A percentile compares a stretch with the other conserved stretches of the same genome.
These are phyloP conservation scores for Otatea glauca DNA, from an alignment of 176 grass and related monocot species.

Conservation along the genomic window DNA sequence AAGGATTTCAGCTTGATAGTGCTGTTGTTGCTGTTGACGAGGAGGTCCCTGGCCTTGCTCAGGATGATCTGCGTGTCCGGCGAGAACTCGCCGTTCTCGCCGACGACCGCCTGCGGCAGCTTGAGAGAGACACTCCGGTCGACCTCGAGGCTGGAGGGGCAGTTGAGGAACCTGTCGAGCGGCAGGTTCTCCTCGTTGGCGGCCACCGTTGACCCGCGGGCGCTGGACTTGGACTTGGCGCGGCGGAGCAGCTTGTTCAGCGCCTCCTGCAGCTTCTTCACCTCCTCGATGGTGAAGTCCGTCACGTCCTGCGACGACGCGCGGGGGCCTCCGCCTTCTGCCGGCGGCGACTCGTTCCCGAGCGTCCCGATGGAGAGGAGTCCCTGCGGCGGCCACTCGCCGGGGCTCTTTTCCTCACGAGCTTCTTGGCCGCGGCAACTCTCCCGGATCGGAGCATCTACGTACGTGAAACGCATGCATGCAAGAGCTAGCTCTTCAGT, in stretches of 20 bases:
- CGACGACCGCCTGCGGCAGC: slow-evolving; percentile 2
- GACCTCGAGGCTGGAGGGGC: slow-evolving; percentile 96
- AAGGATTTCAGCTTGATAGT: slow-evolving; percentile 80
- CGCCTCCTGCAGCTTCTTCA: slow-evolving; percentile 81
- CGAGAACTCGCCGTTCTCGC: slow-evolving; percentile 71
- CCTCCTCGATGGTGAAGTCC: slow-evolving; percentile 88
- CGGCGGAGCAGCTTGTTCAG: slow-evolving; percentile 76
- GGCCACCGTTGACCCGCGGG: slow-evolving; percentile 37
- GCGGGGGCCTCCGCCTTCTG: not conserved
- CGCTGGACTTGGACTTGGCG: slow-evolving; percentile 63
- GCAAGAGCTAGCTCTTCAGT: not conserved
- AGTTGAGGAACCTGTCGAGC: slow-evolving; percentile 93
- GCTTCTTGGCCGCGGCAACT: slow-evolving; percentile 41
- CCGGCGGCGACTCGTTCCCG: slow-evolving; percentile 51
- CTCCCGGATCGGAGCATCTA: slow-evolving; percentile 48
- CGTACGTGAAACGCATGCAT: not conserved
- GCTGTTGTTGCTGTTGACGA: slow-evolving; percentile 56
- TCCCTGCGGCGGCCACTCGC: slow-evolving; percentile 38
- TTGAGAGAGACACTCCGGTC: slow-evolving; percentile 56
- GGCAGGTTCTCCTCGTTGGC: slow-evolving; percentile 51
- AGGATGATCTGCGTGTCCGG: slow-evolving; percentile 97
- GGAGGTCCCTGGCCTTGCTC: slow-evolving; percentile 79
- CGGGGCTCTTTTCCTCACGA: slow-evolving; percentile 43
- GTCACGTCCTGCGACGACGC: slow-evolving; percentile 54
- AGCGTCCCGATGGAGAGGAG: slow-evolving; percentile 92